Percentiles rank a stretch among this genome's conserved stretches.
These are phyloP conservation scores for Solanum paucissectum DNA, from an alignment of 257 asterid species.

Conservation along the genomic window DNA sequence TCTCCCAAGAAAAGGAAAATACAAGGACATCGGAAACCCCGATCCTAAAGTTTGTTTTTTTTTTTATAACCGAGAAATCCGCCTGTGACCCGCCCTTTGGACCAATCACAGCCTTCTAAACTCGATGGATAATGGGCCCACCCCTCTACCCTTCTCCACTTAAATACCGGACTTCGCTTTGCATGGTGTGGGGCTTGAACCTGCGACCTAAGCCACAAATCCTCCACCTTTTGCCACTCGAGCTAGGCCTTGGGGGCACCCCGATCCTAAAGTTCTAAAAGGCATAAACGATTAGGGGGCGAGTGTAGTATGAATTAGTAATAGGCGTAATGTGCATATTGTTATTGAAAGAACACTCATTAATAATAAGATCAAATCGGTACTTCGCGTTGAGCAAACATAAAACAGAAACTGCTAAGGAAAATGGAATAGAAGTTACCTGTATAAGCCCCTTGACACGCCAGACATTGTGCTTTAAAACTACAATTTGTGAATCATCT, in stretches of 20 bases:
- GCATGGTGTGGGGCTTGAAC: too few relatives aligned
- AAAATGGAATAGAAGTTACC: conserved; percentile 13
- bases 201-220: too few relatives aligned
- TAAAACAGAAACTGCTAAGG: background rate
- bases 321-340: background rate
- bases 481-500: conserved; percentile 59
- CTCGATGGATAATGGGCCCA: too few relatives aligned
- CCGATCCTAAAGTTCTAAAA: background rate
- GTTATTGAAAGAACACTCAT: background rate
- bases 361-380: background rate
- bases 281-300: background rate
- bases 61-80: too few relatives aligned
- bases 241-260: too few relatives aligned
- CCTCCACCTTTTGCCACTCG: too few relatives aligned
- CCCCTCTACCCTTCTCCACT: too few relatives aligned
- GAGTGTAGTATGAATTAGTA: background rate
- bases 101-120: too few relatives aligned
- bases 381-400: background rate
- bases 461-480: conserved; percentile 68
- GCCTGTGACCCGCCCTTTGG: too few relatives aligned
- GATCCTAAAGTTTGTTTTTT: background rate
- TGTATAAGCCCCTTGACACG: conserved; percentile 72
- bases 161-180: too few relatives aligned
- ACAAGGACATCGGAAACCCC: background rate
- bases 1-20: background rate